Evolutionary conservation across 129 eudicot species (phyloP).

Genomic region (Kitagawia praeruptora): DNA sequence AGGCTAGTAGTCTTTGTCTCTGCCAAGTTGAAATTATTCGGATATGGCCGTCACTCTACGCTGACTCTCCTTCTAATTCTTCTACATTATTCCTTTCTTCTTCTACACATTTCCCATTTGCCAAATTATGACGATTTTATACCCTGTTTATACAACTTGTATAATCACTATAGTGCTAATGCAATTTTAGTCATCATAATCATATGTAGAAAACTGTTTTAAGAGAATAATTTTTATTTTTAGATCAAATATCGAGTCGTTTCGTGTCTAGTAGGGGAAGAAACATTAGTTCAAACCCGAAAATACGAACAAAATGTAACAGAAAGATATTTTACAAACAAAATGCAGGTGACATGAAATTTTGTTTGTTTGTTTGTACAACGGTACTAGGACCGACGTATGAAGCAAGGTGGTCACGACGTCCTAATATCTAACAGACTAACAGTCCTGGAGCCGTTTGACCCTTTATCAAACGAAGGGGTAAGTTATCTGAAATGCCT

Average conservation of each 20-base stretch:
- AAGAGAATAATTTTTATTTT: neutral
- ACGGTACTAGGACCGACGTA: neutral
- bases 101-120: neutral
- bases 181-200: neutral
- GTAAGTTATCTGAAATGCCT: neutral
- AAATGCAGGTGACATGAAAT: neutral
- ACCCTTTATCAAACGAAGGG: neutral
- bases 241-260: too few species aligned
- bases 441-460: neutral
- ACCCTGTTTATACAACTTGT: neutral
- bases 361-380: neutral
- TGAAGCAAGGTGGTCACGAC: neutral
- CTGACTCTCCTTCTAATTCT: neutral
- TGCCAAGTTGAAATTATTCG: constrained; percentile 19
- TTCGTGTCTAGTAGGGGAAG: too few species aligned
- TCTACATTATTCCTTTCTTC: neutral
- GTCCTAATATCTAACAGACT: neutral
- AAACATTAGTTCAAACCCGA: too few species aligned
- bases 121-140: neutral
- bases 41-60: constrained; percentile 20
- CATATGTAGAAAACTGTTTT: too few species aligned
- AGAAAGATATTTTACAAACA: too few species aligned
- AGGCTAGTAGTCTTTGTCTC: constrained; percentile 11
- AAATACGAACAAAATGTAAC: neutral
- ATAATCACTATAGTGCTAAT: too few species aligned